Base-by-base conservation (phyloP, 257 asterid genomes). In the Solanum chaucha region DNA sequence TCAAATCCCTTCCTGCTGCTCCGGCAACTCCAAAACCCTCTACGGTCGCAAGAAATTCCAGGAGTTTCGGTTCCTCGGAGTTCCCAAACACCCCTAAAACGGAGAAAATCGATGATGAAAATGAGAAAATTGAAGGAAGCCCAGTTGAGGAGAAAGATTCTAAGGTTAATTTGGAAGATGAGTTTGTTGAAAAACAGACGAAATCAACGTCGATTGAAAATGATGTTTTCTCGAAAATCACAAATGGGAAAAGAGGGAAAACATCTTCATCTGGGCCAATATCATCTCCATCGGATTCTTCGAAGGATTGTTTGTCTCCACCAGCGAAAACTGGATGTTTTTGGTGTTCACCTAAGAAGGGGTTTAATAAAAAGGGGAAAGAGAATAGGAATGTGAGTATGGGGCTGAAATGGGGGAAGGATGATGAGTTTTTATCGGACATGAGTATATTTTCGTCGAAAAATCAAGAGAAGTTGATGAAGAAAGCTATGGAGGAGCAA, bases 261-360 rank as follows among this genome's bases (percentile, higher is more conserved):
- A 90, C 86, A 61, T 88, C 93, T 3, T 71, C 59, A 51, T 51
- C 87, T 8, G 86, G 58, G 15, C 48, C 86, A 15, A 88, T 93
- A n/a, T 87, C 91, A 59, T 88, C 88, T 58, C 89, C 91, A 8
- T 86, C 85, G 58, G 94, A 91, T 72, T 85, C 34, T 32, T 88
- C 96, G 1, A 81, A 89, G 30, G 90, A 91, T 84, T 90, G 97
- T 1, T 88, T 83, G 55, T 95, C 98, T 9, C 98, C 99, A 1
- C 98, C 98, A 58, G 90, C 28, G 61, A 94, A 88, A 90, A 83
- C 87, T 64, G 98, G 98, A 22, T 96, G 98, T 84, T 94, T 96
- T 75, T 86, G 95, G 92, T 96, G 98, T 88, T 96, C 98, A 58
- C 95, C 98, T 0, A 96, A 92, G 87, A 92, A 75, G 88, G 91